Evolutionary conservation across 2,329 filamentous ascomycete species (phyloP).

Genomic region (Fusarium oxysporum): DNA sequence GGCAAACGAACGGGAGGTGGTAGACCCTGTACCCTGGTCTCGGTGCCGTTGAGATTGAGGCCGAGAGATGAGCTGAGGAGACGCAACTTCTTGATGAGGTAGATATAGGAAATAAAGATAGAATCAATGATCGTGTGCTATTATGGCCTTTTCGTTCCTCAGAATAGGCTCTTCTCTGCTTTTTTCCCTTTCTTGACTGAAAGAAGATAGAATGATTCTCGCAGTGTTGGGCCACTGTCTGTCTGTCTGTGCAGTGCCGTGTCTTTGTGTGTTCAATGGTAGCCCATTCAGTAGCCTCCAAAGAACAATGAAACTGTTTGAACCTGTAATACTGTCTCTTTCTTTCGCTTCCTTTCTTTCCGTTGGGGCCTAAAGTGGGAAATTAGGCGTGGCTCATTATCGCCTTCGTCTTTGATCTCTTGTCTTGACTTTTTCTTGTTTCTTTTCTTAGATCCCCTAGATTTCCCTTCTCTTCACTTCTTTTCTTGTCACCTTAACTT

Average conservation of each 20-base stretch:
- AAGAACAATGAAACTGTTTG: conserved; percentile 43
- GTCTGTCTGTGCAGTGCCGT: conserved; percentile 38
- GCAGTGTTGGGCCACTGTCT: conserved; percentile 32
- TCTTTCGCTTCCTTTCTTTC: conserved; percentile 17
- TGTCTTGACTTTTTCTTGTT: conserved; percentile 1
- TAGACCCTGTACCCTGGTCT: conserved; percentile 23
- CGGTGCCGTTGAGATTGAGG: conserved; percentile 10
- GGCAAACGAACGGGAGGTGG: conserved; percentile 36
- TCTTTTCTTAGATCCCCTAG: not conserved
- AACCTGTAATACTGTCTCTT: conserved; percentile 8
- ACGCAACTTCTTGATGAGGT: not conserved
- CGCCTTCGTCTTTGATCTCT: conserved; percentile 34
- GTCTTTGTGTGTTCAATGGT: conserved; percentile 37
- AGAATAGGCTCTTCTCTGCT: not conserved
- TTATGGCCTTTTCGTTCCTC: not conserved
- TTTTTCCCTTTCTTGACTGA: conserved; percentile 18
- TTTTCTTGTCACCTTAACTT: conserved; percentile 7
- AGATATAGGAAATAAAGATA: conserved; percentile 17
- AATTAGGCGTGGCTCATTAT: conserved; percentile 40
- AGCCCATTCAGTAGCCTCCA: conserved; percentile 36
- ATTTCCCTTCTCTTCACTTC: not conserved
- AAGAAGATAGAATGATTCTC: conserved; percentile 26
- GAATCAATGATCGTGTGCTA: not conserved
- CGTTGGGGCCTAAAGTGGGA: conserved; percentile 30
- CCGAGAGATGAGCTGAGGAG: conserved; percentile 9